These are phyloP conservation scores for Neurospora terricola DNA, from an alignment of 495 filamentous ascomycete genomes.

Conservation along the genomic window DNA sequence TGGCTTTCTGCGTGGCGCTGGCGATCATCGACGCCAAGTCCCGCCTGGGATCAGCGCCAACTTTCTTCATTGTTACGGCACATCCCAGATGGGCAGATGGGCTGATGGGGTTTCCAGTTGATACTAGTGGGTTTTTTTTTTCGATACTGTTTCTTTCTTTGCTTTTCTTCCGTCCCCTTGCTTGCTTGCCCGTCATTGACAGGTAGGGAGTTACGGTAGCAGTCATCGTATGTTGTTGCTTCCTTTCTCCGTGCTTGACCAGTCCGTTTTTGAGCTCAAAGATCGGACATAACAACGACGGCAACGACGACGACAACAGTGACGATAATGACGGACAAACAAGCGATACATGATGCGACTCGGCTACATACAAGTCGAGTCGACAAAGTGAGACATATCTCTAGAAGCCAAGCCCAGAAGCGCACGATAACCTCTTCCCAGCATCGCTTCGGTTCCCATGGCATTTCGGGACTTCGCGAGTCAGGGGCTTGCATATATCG, in stretches of 20 bases:
- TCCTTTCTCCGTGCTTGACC: not conserved
- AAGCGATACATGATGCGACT: not conserved
- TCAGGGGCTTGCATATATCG: not conserved
- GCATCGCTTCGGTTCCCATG: not conserved
- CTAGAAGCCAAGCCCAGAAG: not conserved
- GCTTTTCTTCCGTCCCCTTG: not conserved
- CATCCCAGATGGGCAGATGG: not conserved
- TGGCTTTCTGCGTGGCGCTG: constrained; percentile 16
- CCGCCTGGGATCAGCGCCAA: not conserved
- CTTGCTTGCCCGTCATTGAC: not conserved
- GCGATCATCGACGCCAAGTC: constrained; percentile 15
- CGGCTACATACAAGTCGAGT: not conserved
- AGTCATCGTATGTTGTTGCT: not conserved
- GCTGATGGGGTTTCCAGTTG: not conserved
- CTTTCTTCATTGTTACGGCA: not conserved
- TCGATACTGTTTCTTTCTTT: not conserved
- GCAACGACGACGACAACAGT: not conserved
- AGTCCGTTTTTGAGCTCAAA: not conserved
- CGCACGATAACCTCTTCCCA: not conserved
- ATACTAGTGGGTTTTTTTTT: not conserved
- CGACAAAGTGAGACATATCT: not conserved
- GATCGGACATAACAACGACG: not conserved
- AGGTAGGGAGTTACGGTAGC: not conserved
- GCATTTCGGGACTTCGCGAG: not conserved
- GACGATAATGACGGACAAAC: not conserved